A percentile compares a stretch with the other conserved stretches of the same genome.
phyloP scores from a whole-genome alignment of 2,329 filamentous ascomycete genomes.

The Raffaelea albimanens region DNA sequence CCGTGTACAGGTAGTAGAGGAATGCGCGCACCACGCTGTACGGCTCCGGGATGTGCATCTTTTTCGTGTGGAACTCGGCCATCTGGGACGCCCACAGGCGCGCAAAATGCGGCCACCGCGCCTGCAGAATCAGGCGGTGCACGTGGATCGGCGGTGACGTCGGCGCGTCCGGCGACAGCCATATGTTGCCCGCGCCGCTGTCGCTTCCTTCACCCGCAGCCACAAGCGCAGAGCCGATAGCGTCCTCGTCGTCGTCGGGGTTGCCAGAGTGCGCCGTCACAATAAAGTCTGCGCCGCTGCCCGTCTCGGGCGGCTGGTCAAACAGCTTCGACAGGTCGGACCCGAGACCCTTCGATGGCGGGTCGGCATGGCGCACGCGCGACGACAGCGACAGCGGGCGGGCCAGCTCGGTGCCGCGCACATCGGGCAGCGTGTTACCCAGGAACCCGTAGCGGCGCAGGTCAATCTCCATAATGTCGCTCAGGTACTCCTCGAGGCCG shows the following conservation, averaged over 20 bases:
- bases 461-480: constrained; percentile 90
- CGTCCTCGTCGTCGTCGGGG: constrained; percentile 55
- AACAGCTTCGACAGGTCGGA: constrained; percentile 80
- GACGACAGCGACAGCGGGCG: constrained; percentile 30
- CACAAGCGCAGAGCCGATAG: constrained; percentile 41
- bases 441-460: constrained; percentile 84
- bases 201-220: constrained; percentile 18
- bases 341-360: constrained; percentile 61
- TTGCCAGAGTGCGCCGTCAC: constrained; percentile 82
- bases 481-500: constrained; percentile 78
- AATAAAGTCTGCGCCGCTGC: constrained; percentile 81
- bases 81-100: constrained; percentile 89
- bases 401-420: constrained; percentile 32
- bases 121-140: constrained; percentile 86
- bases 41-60: constrained; percentile 95
- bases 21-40: constrained; percentile 93
- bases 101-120: constrained; percentile 94
- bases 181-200: constrained; percentile 30
- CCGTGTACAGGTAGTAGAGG: constrained; percentile 92
- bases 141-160: constrained; percentile 85
- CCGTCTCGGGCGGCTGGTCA: constrained; percentile 72
- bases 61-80: constrained; percentile 93
- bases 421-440: constrained; percentile 60
- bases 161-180: constrained; percentile 50
- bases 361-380: constrained; percentile 36